phyloP scores from a whole-genome alignment of 352 stramenopile species.

The Pythium dissimile region DNA sequence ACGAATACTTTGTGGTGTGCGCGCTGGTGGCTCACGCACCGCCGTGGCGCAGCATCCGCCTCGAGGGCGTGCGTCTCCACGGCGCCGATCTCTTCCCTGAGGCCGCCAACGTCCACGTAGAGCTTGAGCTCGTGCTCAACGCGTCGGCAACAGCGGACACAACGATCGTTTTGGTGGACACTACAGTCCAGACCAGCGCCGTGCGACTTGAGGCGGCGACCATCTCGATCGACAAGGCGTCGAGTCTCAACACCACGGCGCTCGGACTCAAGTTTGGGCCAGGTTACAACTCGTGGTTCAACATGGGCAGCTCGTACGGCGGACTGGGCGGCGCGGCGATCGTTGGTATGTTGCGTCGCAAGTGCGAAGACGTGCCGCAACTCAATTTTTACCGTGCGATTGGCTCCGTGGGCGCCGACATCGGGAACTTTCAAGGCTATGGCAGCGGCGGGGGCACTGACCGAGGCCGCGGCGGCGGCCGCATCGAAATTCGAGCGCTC shows the following conservation, averaged over 20 bases:
- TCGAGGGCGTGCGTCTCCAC: constrained; percentile 45
- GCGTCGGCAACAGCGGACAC: constrained; percentile 14
- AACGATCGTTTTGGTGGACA: constrained; percentile 44
- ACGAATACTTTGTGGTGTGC: constrained; percentile 83
- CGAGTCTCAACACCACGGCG: constrained; percentile 53
- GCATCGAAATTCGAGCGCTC: constrained; percentile 41
- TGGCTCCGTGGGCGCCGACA: constrained; percentile 47
- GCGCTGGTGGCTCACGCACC: constrained; percentile 31
- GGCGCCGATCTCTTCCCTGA: constrained; percentile 19
- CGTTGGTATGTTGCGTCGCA: constrained; percentile 16
- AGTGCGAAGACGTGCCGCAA: constrained; percentile 47
- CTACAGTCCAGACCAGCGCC: constrained; percentile 48
- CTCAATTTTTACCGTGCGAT: constrained; percentile 70
- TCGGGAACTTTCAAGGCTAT: constrained; percentile 75
- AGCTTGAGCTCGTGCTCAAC: constrained; percentile 17
- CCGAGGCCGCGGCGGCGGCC: constrained; percentile 53
- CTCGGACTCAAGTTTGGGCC: constrained; percentile 75
- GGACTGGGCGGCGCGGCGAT: constrained; percentile 73
- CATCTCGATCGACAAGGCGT: constrained; percentile 40
- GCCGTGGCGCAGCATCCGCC: constrained; percentile 22
- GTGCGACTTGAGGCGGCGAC: constrained; percentile 49
- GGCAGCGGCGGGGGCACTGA: constrained; percentile 73
- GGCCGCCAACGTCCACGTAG: constrained; percentile 11
- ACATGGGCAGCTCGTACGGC: constrained; percentile 67
- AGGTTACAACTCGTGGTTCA: constrained; percentile 71